Base-by-base conservation (phyloP, 2,329 filamentous ascomycete genomes). In the Xylogone sp. region DNA sequence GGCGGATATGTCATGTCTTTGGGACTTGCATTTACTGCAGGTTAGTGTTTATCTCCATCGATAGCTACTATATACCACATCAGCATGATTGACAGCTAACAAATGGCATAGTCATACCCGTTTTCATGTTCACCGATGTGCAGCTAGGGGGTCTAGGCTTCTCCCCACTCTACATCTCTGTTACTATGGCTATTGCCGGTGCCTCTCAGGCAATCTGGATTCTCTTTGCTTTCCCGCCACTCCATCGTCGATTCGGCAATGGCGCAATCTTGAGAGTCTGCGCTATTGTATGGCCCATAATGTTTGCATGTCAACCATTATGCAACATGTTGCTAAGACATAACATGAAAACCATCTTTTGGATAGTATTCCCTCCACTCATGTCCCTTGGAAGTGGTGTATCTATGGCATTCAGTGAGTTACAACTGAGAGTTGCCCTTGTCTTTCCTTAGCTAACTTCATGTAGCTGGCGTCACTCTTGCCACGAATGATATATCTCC, bases 401-500 rank as follows among this genome's bases (percentile, higher is more conserved):
- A 68, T 9, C 65, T 21, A 65, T 84, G 10, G 69, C 72, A 0
- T n/a, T 88, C 0, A 85, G 84, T 65, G 52, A 53, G 62, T 58
- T n/a, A 22, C 19, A 18, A 6, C 34, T 18, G 34, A 5, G n/a
- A 4, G 34, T 39, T 18, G 10, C 0, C n/a, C 34, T 39, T 13
- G 5, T 39, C 77, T 77, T 12, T 82, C 83, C 1, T 79, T 88
- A 0, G 77, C 76, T 46, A 90, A 39, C 34, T 89, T 86, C 74
- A 77, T 2, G 88, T 87, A 62, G 91, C 86, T 0, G 83, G 76
- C 1, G 77, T 85, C 1, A 87, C 92, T 71, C 81, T 93, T 8
- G 82, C 83, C 0, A 63, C 93, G 27, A 93, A 93, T 66, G 87
- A 92, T 52, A 80, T 87, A 2, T 77, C 84, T 0, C 89, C 89